Evolutionary conservation across 768 basidiomycete genomes (phyloP).

Genomic region (Leccinum subtestaceum): DNA sequence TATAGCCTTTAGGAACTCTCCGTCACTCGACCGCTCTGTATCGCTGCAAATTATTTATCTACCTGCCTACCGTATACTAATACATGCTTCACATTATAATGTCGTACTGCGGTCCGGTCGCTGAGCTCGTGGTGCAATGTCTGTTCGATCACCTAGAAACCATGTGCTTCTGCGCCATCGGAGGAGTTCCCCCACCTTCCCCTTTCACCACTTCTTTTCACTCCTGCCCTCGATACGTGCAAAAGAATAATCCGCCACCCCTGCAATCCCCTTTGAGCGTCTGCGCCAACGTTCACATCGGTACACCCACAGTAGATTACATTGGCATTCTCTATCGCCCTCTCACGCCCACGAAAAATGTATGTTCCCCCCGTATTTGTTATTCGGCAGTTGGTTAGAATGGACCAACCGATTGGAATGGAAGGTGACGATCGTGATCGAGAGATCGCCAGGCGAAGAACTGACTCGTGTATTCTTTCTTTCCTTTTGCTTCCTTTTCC

Average conservation of each 20-base stretch:
- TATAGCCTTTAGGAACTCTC: constrained; percentile 19
- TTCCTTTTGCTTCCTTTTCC: background rate
- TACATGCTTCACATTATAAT: constrained; percentile 10
- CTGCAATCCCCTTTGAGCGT: background rate
- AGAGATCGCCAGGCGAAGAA: constrained; percentile 11
- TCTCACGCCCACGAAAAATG: background rate
- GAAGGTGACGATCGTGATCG: constrained; percentile 16
- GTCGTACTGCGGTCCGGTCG: constrained; percentile 16
- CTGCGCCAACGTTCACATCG: background rate
- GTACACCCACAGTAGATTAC: background rate
- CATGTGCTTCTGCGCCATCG: background rate
- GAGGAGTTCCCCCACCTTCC: background rate
- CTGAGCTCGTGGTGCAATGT: background rate
- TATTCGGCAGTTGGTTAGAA: background rate
- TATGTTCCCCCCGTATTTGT: background rate
- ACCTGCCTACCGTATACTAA: constrained; percentile 13
- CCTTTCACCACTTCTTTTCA: background rate
- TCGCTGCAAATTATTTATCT: constrained; percentile 27
- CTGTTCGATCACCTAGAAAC: constrained; percentile 5
- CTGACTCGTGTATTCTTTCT: background rate
- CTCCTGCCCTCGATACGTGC: constrained; percentile 2
- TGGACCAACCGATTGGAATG: background rate
- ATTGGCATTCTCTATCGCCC: background rate
- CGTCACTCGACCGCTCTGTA: constrained; percentile 21
- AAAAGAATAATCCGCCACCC: background rate